These are phyloP conservation scores for Salvia hispanica DNA, from an alignment of 257 asterid genomes.

Conservation along the genomic window DNA sequence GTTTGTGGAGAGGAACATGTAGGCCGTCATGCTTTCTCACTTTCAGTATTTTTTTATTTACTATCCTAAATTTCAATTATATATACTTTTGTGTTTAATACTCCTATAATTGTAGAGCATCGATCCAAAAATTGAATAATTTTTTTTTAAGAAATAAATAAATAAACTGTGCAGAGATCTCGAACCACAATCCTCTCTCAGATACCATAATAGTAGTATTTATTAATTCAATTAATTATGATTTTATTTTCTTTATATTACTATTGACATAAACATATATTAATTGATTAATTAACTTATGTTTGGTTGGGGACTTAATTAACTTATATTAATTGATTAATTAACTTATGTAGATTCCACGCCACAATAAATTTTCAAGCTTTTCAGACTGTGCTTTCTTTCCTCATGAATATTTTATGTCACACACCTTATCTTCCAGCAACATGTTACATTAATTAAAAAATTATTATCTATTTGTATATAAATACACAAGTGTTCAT, in stretches of 20 bases:
- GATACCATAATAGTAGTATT: too few relatives aligned
- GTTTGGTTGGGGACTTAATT: neutral
- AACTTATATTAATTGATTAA: neutral
- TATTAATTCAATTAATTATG: neutral
- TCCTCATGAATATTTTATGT: conserved; percentile 7
- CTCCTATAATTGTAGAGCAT: too few relatives aligned
- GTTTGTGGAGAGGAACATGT: too few relatives aligned
- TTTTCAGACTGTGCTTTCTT: conserved; percentile 24
- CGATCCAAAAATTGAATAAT: too few relatives aligned
- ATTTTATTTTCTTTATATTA: neutral
- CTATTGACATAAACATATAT: neutral
- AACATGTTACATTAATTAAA: conserved; percentile 6
- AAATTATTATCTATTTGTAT: neutral
- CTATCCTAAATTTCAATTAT: too few relatives aligned
- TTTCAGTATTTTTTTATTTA: too few relatives aligned
- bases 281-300: neutral
- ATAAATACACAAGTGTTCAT: neutral
- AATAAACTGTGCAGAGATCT: neutral
- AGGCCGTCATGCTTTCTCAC: too few relatives aligned
- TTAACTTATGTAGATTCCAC: conserved; percentile 3
- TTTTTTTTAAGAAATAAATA: too few relatives aligned
- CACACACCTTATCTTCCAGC: conserved; percentile 32
- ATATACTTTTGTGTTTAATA: too few relatives aligned
- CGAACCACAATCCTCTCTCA: too few relatives aligned
- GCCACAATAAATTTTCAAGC: neutral